Base-by-base conservation (phyloP, 2,329 filamentous ascomycete species). In the Alternaria gaisen region DNA sequence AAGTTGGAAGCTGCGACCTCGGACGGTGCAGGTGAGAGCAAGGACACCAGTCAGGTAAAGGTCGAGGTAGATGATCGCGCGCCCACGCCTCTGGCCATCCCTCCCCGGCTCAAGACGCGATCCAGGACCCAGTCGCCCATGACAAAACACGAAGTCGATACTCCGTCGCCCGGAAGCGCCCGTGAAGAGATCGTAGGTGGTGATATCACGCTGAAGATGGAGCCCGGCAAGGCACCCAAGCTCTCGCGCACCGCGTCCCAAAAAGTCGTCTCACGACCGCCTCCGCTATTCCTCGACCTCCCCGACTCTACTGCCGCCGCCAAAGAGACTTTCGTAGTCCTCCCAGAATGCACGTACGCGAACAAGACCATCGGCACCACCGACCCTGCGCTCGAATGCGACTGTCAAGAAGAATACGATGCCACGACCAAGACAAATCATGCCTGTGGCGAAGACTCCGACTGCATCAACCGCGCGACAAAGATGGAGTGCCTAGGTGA, bases 391-490 rank as follows among this genome's bases (percentile, higher is more conserved):
- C 85, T 98, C 79, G 95, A 97, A 80, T 99, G 95, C 81, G 95
- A 99, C 78, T 99, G 95, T 80, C 85, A 87, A 69, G 92, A 97
- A 81, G 93, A 97, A 82, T 97, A 92, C 91, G 86, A 88, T 74
- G 44, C 82, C 53, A 73, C 80, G 18, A 80, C 80, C 24, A 80
- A 81, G 63, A 79, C 75, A 58, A 99, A 99, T 78, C 81, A 90
- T 80, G 94, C 95, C 51, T 99, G 95, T 79, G 94, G 92, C 67
- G 94, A 97, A 72, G 93, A 97, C 79, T 97, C 94, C 16, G 94
- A 98, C 79, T 99, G 95, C 81, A 99, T 99, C 84, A 99, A 99
- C 80, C 91, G 95, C 73, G 92, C 93, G 59, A 98, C 94, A 60
- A 98, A 97, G 80, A 97, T 98, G 88, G 95, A 99, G 82, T 99